Percentiles rank a stretch among this genome's conserved stretches.
Conservation (phyloP, 1,139 yeast genomes). For the Candida freyschussii region DNA sequence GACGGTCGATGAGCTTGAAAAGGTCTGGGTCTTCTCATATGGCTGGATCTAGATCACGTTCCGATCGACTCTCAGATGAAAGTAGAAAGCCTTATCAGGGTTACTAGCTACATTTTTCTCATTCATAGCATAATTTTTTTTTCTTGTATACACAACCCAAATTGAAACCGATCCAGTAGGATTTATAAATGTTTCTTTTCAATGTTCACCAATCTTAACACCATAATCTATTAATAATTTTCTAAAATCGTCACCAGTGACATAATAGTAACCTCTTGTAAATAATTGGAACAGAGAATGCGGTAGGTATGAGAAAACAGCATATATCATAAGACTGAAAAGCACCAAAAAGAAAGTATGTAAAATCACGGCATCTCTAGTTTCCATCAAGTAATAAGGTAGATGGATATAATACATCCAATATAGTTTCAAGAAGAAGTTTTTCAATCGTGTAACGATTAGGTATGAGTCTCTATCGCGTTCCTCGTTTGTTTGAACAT, state of each 20-base stretch:
- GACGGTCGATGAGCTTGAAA: conserved; percentile 17
- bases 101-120: too few species aligned
- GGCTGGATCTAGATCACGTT: conserved; percentile 9
- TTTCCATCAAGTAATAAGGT: conserved; percentile 38
- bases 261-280: conserved; percentile 26
- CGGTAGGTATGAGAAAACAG: conserved; percentile 27
- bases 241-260: conserved; percentile 28
- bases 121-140: too few species aligned
- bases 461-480: conserved; percentile 20
- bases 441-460: conserved; percentile 16
- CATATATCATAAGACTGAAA: conserved; percentile 26
- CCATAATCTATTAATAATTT: conserved; percentile 17
- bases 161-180: too few species aligned
- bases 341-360: conserved; percentile 31
- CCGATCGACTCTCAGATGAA: conserved; percentile 6
- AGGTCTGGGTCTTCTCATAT: conserved; percentile 7
- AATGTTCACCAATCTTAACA: conserved; percentile 5
- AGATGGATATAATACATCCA: conserved; percentile 39
- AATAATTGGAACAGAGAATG: conserved; percentile 18
- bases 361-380: conserved; percentile 34
- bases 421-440: conserved; percentile 27
- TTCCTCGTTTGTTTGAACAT: conserved; percentile 23
- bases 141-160: too few species aligned
- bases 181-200: too few species aligned
- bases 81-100: too few species aligned